A percentile compares a stretch with the other conserved stretches of the same genome.
Evolutionary conservation across 768 basidiomycete genomes (phyloP).

Genomic region (Auricularia cornea): DNA sequence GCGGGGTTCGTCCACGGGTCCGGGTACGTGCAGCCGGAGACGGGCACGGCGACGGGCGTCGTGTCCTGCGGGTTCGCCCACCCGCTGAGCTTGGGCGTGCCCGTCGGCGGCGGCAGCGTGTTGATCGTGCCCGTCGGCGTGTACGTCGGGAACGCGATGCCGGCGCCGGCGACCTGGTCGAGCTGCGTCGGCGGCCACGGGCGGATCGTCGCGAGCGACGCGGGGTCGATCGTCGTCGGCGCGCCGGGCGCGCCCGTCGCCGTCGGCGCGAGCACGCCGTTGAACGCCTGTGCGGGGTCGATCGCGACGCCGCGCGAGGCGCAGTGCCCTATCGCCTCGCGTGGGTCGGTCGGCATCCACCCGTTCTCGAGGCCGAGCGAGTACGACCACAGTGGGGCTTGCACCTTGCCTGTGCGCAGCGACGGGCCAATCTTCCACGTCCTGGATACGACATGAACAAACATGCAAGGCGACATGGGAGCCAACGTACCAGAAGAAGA

Average conservation of each 20-base stretch:
- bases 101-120: conserved; percentile 61
- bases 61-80: conserved; percentile 77
- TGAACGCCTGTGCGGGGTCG: conserved; percentile 26
- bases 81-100: conserved; percentile 45
- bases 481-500: conserved; percentile 63
- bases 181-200: conserved; percentile 50
- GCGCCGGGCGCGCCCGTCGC: conserved; percentile 61
- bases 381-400: conserved; percentile 63
- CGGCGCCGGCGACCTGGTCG: conserved; percentile 10
- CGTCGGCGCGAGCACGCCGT: conserved; percentile 49
- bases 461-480: conserved; percentile 32
- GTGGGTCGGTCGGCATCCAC: conserved; percentile 72
- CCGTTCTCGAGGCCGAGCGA: conserved; percentile 61
- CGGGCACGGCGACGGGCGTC: conserved; percentile 47
- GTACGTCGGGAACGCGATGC: conserved; percentile 42
- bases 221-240: conserved; percentile 34
- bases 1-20: conserved; percentile 67
- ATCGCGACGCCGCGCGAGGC: conserved; percentile 18
- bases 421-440: conserved; percentile 34
- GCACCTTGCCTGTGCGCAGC: conserved; percentile 19
- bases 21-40: conserved; percentile 73
- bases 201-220: conserved; percentile 32
- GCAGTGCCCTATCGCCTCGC: conserved; percentile 59
- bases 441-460: conserved; percentile 27
- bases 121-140: conserved; percentile 59